Percentiles rank a stretch among this genome's conserved stretches.
These are phyloP conservation scores for Aegle marmelos DNA, from an alignment of 345 rosid genomes.

Conservation along the genomic window DNA sequence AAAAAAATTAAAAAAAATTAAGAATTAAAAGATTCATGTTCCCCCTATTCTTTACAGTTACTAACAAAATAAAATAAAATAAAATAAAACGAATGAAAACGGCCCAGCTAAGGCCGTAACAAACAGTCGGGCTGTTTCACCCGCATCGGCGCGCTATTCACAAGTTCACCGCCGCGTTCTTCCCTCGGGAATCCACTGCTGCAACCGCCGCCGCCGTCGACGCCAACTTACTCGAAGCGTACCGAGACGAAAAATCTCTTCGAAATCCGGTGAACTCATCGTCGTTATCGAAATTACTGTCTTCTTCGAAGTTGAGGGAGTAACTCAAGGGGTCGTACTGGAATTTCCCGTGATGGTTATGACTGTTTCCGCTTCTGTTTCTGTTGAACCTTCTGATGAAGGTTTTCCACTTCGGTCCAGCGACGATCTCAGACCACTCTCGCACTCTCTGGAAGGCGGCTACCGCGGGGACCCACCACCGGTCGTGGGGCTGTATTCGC, in stretches of 20 bases:
- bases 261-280: slow-evolving; percentile 34
- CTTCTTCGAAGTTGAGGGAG: slow-evolving; percentile 82
- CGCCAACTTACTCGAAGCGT: slow-evolving; percentile 36
- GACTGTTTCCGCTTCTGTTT: slow-evolving; percentile 22
- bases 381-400: slow-evolving; percentile 85
- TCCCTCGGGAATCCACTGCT: slow-evolving; percentile 9
- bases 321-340: slow-evolving; percentile 90
- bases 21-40: too few species aligned
- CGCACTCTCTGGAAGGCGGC: slow-evolving; percentile 51
- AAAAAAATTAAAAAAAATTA: too few species aligned
- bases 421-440: slow-evolving; percentile 93
- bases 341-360: slow-evolving; percentile 46
- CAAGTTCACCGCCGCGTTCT: slow-evolving; percentile 20
- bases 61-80: not conserved
- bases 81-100: not conserved
- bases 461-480: slow-evolving; percentile 59
- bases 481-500: slow-evolving; percentile 26
- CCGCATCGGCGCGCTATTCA: slow-evolving; percentile 13
- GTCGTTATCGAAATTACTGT: slow-evolving; percentile 36
- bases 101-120: slow-evolving; percentile 14
- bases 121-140: slow-evolving; percentile 10
- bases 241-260: slow-evolving; percentile 64
- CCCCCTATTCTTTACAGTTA: too few species aligned
- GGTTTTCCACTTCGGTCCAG: slow-evolving; percentile 97
- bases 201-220: slow-evolving; percentile 8